Percentiles rank a stretch among this genome's conserved stretches.
Conservation (phyloP, 805 yeast species). For the Saccharomycopsis sp. region DNA sequence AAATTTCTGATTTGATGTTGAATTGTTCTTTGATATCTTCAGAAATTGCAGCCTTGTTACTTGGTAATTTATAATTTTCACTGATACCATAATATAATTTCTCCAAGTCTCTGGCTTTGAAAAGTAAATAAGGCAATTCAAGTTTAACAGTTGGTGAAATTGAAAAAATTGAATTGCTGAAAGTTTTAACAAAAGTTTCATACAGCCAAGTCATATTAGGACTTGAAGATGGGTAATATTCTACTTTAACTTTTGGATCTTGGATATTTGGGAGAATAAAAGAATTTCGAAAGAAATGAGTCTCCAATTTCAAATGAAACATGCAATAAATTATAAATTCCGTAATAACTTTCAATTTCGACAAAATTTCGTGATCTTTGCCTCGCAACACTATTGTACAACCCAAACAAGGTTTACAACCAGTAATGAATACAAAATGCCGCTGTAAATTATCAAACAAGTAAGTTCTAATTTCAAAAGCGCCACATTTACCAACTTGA, state of each 20-base stretch:
- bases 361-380: slow-evolving; percentile 50
- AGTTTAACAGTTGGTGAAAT: slow-evolving; percentile 81
- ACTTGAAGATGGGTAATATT: slow-evolving; percentile 22
- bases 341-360: slow-evolving; percentile 66
- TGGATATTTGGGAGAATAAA: slow-evolving; percentile 17
- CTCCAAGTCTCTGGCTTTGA: slow-evolving; percentile 42
- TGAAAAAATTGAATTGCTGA: slow-evolving; percentile 52
- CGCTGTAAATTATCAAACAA: slow-evolving; percentile 49
- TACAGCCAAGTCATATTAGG: slow-evolving; percentile 33
- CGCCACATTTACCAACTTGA: slow-evolving; percentile 66
- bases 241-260: background rate
- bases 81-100: background rate
- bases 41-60: background rate
- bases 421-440: slow-evolving; percentile 69
- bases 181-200: slow-evolving; percentile 32
- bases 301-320: slow-evolving; percentile 76
- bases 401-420: slow-evolving; percentile 67
- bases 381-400: slow-evolving; percentile 88
- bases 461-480: slow-evolving; percentile 65
- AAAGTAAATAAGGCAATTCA: slow-evolving; percentile 58
- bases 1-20: background rate
- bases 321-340: slow-evolving; percentile 75
- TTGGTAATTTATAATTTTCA: background rate
- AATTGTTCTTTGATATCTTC: background rate
- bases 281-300: slow-evolving; percentile 43